Evolutionary conservation across 805 yeast species (phyloP).

Genomic region (Metschnikowia anglica): DNA sequence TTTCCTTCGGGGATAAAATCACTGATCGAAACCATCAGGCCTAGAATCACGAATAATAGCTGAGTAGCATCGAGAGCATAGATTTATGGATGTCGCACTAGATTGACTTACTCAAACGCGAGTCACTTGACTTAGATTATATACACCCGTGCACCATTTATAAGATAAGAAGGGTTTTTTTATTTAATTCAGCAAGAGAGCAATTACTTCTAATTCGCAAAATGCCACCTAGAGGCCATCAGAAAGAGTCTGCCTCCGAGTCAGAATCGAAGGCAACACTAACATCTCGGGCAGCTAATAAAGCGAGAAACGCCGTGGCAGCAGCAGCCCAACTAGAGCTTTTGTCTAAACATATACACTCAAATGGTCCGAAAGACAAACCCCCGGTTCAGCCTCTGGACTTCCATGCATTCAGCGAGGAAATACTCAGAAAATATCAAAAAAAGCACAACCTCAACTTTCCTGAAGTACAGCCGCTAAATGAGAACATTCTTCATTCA

Average conservation of each 20-base stretch:
- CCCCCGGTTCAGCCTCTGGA: constrained; percentile 60
- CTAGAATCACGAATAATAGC: too few species aligned
- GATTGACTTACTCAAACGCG: too few species aligned
- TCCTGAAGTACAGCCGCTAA: constrained; percentile 61
- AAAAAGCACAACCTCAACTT: constrained; percentile 54
- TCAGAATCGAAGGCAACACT: constrained; percentile 25
- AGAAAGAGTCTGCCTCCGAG: constrained; percentile 41
- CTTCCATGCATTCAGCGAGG: constrained; percentile 61
- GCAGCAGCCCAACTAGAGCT: constrained; percentile 71
- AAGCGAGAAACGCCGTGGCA: constrained; percentile 58
- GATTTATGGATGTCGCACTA: too few species aligned
- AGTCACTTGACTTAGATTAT: too few species aligned
- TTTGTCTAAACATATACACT: constrained; percentile 64
- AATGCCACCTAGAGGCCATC: constrained; percentile 21
- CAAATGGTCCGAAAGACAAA: constrained; percentile 67
- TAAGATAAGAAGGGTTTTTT: too few species aligned
- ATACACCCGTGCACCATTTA: constrained; percentile 1
- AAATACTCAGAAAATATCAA: constrained; percentile 68
- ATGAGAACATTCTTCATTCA: constrained; percentile 69
- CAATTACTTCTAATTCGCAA: background rate
- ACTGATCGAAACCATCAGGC: too few species aligned
- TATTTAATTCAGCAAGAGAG: background rate
- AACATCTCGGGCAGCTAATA: constrained; percentile 47
- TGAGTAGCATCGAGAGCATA: too few species aligned
- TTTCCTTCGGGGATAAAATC: too few species aligned